phyloP scores from a whole-genome alignment of 108 stramenopile genomes.

The Seminavis robusta region DNA sequence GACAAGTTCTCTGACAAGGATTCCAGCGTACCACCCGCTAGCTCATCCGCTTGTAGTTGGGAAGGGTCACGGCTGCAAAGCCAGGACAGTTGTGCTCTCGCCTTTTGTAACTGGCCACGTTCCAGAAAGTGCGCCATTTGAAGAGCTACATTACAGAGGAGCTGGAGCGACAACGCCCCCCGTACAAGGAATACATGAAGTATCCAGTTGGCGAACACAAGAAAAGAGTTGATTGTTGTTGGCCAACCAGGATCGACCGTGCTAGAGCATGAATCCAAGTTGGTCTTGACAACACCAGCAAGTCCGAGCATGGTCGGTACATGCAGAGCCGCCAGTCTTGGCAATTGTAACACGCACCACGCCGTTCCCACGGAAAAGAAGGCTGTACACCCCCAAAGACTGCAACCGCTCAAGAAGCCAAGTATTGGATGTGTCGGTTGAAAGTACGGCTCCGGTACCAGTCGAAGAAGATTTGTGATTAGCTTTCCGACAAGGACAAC shows the following conservation, averaged over 20 bases:
- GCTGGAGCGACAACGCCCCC: conserved; percentile 39
- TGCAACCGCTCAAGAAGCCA: conserved; percentile 22
- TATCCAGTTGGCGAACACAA: conserved; percentile 20
- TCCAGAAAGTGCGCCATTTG: conserved; percentile 52
- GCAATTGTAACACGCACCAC: conserved; percentile 3
- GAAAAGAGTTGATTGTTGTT: no score
- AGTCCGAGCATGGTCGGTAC: background rate
- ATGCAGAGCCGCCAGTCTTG: background rate
- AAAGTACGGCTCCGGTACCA: conserved; percentile 15
- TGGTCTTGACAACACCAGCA: background rate
- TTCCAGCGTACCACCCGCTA: conserved; percentile 32
- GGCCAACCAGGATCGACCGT: no score
- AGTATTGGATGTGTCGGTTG: conserved; percentile 10
- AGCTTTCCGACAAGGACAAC: conserved; percentile 31
- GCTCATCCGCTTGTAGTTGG: conserved; percentile 20
- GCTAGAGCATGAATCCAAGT: background rate
- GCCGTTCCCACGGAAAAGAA: conserved; percentile 11
- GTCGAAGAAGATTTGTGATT: conserved; percentile 16
- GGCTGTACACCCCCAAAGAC: conserved; percentile 12
- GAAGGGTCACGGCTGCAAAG: conserved; percentile 53
- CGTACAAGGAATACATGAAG: conserved; percentile 26
- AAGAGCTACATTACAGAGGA: conserved; percentile 35
- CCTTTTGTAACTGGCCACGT: conserved; percentile 34
- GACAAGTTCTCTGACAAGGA: conserved; percentile 44
- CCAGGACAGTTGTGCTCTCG: conserved; percentile 38